Base-by-base conservation (phyloP, 352 stramenopile species). In the Phytophthora cryptogea region DNA sequence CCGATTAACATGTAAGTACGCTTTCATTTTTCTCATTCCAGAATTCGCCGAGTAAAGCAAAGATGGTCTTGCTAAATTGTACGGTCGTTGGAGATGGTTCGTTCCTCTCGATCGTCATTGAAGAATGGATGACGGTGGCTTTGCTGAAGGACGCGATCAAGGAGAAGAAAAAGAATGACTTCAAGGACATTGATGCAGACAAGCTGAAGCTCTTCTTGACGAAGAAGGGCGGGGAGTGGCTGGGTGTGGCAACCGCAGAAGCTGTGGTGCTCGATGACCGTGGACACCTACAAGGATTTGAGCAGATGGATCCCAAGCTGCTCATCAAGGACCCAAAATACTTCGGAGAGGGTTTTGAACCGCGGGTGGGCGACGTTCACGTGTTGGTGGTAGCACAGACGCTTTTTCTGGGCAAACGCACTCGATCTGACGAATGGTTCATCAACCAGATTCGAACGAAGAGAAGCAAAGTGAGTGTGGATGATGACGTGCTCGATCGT, bases 351-450 rank as follows among this genome's bases (percentile, higher is more conserved):
- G 9, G 9, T 13, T 39, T 39, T 39, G 5, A 10, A 10, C 11
- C 33, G 11, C 7, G 33, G 11, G 33, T 1, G 33, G 33, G 23
- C 10, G 33, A 55, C n/a, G 16, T 55, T 7, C 49, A 56, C 27
- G 35, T 56, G 45, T 17, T 63, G 54, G 54, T 62, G 54, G 35
- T 62, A 3, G 13, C 3, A 7, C 27, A 42, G 36, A 14, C 5
- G 36, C 42, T 41, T 14, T 7, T 39, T 5, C 9, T 47, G 28
- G 54, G 44, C 7, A 62, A 62, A 43, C 54, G 44, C 16, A 54
- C 16, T 49, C 54, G 36, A 41, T 8, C 3, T 9, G 43, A 51
- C 45, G 37, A 56, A 31, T 63, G 30, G 54, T 56, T 56, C 37
- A 17, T 44, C n/a, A 10, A 51, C 20, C 0, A 55, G 13, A n/a